These are phyloP conservation scores for Cladosporium sp. DNA, from an alignment of 2,329 filamentous ascomycete genomes.

Conservation along the genomic window DNA sequence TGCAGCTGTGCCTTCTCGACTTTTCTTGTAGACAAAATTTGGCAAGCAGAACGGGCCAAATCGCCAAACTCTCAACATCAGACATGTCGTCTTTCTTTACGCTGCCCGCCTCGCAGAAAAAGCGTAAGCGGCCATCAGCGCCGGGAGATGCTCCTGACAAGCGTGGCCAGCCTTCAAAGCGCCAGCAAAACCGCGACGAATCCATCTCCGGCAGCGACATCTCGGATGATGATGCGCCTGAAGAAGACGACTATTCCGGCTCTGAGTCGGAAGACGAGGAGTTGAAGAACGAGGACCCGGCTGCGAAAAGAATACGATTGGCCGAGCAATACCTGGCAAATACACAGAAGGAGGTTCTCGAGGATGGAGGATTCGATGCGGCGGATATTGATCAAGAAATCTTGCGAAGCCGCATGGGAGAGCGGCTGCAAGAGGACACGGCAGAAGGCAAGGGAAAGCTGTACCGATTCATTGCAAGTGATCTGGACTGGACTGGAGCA, in stretches of 20 bases:
- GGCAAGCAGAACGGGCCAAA: not conserved
- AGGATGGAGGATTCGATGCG: constrained; percentile 85
- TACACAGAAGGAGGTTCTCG: constrained; percentile 66
- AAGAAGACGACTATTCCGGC: constrained; percentile 36
- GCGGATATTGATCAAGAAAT: constrained; percentile 89
- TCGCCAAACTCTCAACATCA: not conserved
- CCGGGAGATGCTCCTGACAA: constrained; percentile 49
- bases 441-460: constrained; percentile 86
- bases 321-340: constrained; percentile 93
- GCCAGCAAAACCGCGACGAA: constrained; percentile 55
- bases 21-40: not conserved
- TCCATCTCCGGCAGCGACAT: constrained; percentile 84
- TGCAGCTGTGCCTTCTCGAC: too few relatives aligned
- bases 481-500: constrained; percentile 65
- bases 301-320: constrained; percentile 77
- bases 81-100: constrained; percentile 95
- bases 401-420: constrained; percentile 59
- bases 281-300: constrained; percentile 81
- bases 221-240: constrained; percentile 56
- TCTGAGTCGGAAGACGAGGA: constrained; percentile 56
- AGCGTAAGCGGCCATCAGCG: constrained; percentile 65
- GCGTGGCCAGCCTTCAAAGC: constrained; percentile 41
- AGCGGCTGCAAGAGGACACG: constrained; percentile 84
- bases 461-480: constrained; percentile 71
- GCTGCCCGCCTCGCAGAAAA: constrained; percentile 76